A percentile compares a stretch with the other conserved stretches of the same genome.
phyloP scores from a whole-genome alignment of 208 protist genomes.

The Acanthamoeba sp. region DNA sequence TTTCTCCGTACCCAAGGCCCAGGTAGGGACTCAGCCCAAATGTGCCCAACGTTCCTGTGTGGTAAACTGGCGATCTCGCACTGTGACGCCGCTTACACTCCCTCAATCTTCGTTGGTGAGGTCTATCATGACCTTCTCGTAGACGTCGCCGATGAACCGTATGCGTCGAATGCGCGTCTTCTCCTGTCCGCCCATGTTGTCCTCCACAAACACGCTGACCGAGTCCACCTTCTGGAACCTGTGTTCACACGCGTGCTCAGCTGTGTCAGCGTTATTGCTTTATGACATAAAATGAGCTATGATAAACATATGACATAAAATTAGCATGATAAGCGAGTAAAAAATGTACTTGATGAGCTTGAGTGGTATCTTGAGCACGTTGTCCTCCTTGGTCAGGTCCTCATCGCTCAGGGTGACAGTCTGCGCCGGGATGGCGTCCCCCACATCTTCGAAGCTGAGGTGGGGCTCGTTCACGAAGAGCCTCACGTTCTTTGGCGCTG shows the following conservation, averaged over 20 bases:
- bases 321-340: too few relatives aligned
- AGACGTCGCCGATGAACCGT: slow-evolving; percentile 27
- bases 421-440: slow-evolving; percentile 27
- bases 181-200: slow-evolving; percentile 30
- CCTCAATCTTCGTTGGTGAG: slow-evolving; percentile 34
- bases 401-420: not conserved
- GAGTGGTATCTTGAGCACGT: slow-evolving; percentile 40
- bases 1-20: too few relatives aligned
- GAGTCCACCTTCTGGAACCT: slow-evolving; percentile 53
- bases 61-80: too few relatives aligned
- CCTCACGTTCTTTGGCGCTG: slow-evolving; percentile 1
- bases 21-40: too few relatives aligned
- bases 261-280: not conserved
- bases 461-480: slow-evolving; percentile 44
- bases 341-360: slow-evolving; percentile 57
- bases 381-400: not conserved
- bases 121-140: slow-evolving; percentile 49
- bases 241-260: not conserved
- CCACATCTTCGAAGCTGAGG: slow-evolving; percentile 54
- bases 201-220: slow-evolving; percentile 50
- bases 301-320: too few relatives aligned
- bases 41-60: too few relatives aligned
- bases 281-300: not conserved
- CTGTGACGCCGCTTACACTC: too few relatives aligned
- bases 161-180: slow-evolving; percentile 34